Base-by-base conservation (phyloP, 179 eudicot species). In the Patellifolia procumbens region DNA sequence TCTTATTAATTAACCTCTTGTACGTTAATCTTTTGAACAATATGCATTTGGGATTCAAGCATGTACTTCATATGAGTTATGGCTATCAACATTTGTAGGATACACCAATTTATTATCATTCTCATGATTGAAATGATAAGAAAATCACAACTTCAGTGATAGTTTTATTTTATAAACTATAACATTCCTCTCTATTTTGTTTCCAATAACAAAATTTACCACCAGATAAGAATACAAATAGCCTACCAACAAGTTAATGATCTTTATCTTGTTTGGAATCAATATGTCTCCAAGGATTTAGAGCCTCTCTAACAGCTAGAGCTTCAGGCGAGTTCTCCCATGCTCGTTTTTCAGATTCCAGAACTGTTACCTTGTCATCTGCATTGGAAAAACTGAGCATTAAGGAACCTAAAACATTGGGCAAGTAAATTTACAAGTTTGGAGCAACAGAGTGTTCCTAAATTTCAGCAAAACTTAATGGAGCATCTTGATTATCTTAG, bases 291-390 rank as follows among this genome's bases (percentile, higher is more conserved):
- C 97, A 93, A 11, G 98, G 98, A 87, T 93, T 93, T 55, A 91
- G 89, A 75, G 94, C 97, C 56, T 93, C 94, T 83, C 92, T 85
- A 59, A 87, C 74, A 72, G 97, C 93, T 76, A 87, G 90, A 78
- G 97, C 98, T 86, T 93, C 98, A 16, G 91, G 88, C 51, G 92
- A 87, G 77, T 26, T 91, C 76, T 93, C 98, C 91, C 90, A 91
- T 17, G 89, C 97, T 74, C 90, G 89, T 87, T 91, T 93, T 79
- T 93, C 97, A 0, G 95, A 80, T 79, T 93, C 98, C 80, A 91
- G 63, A 74, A 81, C 98, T 35, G 98, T 88, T 74, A 93, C 98
- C 81, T 90, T 87, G 81, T 93, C 98, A 83, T 93, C 98, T 93
- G 90, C 87, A 75, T n/a, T 9, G 22, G 15, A 42, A 22, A 39